Base-by-base conservation (phyloP, 805 yeast species). In the Saturnispora kantuleensis region DNA sequence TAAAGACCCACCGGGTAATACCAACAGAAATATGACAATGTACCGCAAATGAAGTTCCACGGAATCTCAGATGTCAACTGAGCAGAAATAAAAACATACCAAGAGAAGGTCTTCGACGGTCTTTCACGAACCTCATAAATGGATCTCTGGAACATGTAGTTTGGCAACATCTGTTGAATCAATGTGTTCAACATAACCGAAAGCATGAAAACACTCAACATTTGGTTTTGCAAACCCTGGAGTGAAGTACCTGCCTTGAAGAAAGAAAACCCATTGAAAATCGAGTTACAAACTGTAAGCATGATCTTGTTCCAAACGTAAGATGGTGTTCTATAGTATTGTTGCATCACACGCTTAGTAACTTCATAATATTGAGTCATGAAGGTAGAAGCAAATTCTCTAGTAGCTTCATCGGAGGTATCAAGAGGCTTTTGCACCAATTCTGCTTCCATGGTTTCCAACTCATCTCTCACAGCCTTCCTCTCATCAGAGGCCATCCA, bases 211-310 rank as follows among this genome's bases (percentile, higher is more conserved):
- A 81, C 57, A 2, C 88, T 69, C 54, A 82, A 76, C 87, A 84
- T 79, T 66, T 82, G 93, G 63, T 85, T 84, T 62, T 87, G 95
- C 55, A 85, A 60, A 57, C 85, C 80, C 63, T 77, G 86, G 38
- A 70, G 58, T 11, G 86, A 72, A 18, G 70, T 70, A 45, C 69
- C 67, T 31, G 87, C 83, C 48, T 78, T 79, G 63, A 74, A 80
- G 63, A 79, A 79, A 5, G 85, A 73, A 57, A 81, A 77, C 51
- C 86, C 86, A 53, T 78, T 79, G 66, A 80, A 78, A 40, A 81
- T 57, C 16, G 80, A 67, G 47, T 83, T 64, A 10, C 72, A 56
- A 4, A 72, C 63, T 49, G 77, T 70, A 63, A 83, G 71, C 46
- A 65, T 56, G 42, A 71, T 53, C 68, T 74, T 81, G 57, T 70